phyloP scores from a whole-genome alignment of 2,329 filamentous ascomycete genomes.

The Fusarium denticulatum region DNA sequence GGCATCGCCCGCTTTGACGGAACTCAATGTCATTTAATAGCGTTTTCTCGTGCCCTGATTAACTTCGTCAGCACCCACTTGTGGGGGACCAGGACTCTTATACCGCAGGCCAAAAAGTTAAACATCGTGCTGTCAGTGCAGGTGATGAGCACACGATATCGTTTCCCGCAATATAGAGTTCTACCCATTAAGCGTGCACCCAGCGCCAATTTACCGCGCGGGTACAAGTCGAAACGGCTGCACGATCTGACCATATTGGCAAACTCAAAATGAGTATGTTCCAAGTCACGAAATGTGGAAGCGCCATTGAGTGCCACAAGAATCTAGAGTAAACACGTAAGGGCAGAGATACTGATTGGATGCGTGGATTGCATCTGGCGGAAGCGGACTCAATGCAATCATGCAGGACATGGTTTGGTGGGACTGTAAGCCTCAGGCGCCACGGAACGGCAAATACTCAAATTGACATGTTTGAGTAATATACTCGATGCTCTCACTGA shows the following conservation, averaged over 20 bases:
- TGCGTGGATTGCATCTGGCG: too few relatives aligned
- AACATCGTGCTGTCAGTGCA: not conserved
- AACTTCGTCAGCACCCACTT: not conserved
- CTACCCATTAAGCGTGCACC: accelerated
- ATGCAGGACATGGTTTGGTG: not conserved
- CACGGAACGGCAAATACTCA: not conserved
- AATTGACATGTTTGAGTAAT: not conserved
- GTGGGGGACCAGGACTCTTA: not conserved
- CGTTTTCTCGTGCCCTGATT: not conserved
- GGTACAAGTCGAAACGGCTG: not conserved
- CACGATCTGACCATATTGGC: not conserved
- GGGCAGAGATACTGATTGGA: not conserved
- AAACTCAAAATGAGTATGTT: accelerated
- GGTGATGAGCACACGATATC: not conserved
- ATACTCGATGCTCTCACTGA: accelerated
- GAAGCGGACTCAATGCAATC: not conserved
- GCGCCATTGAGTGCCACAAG: accelerated
- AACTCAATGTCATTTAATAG: not conserved
- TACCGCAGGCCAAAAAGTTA: not conserved
- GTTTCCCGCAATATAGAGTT: accelerated
- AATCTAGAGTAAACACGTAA: not conserved
- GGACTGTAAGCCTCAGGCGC: not conserved
- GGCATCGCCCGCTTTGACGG: not conserved
- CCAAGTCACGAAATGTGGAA: not conserved
- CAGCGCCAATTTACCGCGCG: not conserved